Percentiles rank a stretch among this genome's conserved stretches.
Conservation (phyloP, 345 rosid genomes). For the Microcos paniculata region DNA sequence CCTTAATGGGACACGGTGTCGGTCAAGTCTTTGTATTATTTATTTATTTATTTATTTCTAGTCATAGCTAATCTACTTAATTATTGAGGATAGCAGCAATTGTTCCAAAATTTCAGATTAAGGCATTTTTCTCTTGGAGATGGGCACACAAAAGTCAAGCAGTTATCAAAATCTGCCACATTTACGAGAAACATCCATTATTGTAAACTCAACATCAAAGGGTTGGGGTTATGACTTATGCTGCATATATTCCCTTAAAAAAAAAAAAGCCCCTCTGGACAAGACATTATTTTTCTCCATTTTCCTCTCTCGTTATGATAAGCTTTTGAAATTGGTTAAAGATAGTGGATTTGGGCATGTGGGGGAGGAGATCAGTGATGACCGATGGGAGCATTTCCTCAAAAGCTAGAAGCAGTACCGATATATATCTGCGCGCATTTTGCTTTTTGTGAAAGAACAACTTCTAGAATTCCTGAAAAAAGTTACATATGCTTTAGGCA, state of each 20-base stretch:
- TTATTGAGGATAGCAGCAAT: not conserved
- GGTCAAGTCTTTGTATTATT: too few relatives aligned
- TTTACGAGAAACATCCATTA: conserved; percentile 13
- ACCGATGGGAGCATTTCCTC: conserved; percentile 3
- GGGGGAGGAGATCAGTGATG: too few relatives aligned
- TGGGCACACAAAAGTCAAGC: conserved; percentile 17
- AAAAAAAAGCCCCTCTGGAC: not conserved
- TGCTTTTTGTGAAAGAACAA: not conserved
- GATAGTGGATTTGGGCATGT: conserved; percentile 6
- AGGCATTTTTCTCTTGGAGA: not conserved
- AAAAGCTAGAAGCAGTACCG: conserved; percentile 11
- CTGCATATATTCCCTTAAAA: not conserved
- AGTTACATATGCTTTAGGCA: not conserved
- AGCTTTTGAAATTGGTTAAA: conserved; percentile 20
- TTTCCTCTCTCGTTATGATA: not conserved
- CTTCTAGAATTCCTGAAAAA: not conserved
- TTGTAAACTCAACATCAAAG: conserved; percentile 9
- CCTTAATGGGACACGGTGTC: too few relatives aligned
- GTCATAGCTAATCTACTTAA: too few relatives aligned
- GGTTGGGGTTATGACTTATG: not conserved
- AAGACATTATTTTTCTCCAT: not conserved
- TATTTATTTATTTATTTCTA: too few relatives aligned
- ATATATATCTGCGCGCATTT: not conserved
- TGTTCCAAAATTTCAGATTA: too few relatives aligned
- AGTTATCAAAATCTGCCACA: not conserved